Conservation (phyloP, 148 eudicot genomes). For the Fagopyrum esculentum region DNA sequence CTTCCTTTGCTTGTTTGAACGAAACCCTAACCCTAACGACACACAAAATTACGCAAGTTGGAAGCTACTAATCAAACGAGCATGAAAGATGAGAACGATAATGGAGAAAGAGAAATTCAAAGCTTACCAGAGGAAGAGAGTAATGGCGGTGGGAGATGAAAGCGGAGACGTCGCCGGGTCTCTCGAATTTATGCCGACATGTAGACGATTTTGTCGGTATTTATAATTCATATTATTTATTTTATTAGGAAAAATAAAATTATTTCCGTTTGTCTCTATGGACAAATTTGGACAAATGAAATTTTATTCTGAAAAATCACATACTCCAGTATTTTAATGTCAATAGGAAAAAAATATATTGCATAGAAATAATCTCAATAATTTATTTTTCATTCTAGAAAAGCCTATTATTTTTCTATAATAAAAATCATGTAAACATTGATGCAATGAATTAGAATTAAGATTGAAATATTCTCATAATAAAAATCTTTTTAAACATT, state of each 20-base stretch:
- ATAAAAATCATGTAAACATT: too few species aligned
- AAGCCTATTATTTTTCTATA: too few species aligned
- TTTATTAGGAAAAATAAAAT: too few species aligned
- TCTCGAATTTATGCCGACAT: slow-evolving; percentile 1
- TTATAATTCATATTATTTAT: background rate
- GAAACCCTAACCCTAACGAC: slow-evolving; percentile 23
- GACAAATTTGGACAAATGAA: too few species aligned
- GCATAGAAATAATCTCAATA: too few species aligned
- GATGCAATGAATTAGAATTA: too few species aligned
- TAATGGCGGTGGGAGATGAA: background rate
- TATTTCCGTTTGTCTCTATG: too few species aligned
- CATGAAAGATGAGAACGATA: background rate
- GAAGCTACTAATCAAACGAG: background rate
- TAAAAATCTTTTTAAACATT: too few species aligned
- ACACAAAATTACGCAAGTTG: background rate
- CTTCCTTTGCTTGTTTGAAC: background rate
- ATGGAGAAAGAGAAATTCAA: background rate
- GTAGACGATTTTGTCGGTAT: background rate
- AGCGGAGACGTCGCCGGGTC: slow-evolving; percentile 15
- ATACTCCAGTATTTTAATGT: too few species aligned
- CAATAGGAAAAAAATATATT: too few species aligned
- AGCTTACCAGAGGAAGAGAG: slow-evolving; percentile 9
- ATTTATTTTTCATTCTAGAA: too few species aligned
- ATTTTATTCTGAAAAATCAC: background rate
- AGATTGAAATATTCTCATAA: too few species aligned